Evolutionary conservation across 1,284 basidiomycete species (phyloP).

Genomic region (Heliocybe sulcata): DNA sequence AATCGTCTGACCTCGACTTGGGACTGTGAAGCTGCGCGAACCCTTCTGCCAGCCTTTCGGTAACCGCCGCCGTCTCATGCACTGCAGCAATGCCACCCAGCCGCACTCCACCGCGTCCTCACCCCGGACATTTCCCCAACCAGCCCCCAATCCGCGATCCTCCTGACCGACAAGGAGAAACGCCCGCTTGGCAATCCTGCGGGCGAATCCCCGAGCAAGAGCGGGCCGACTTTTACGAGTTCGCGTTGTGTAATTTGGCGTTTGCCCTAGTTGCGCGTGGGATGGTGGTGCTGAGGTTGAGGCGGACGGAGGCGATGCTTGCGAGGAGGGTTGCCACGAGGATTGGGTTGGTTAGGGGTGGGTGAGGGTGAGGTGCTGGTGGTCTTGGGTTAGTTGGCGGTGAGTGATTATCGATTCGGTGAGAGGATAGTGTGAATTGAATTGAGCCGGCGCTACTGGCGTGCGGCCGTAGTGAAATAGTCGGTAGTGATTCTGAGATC

Average conservation of each 20-base stretch:
- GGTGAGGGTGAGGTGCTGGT: not conserved
- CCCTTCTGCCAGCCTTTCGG: slow-evolving; percentile 91
- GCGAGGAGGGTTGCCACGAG: slow-evolving; percentile 78
- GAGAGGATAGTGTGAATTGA: too few relatives aligned
- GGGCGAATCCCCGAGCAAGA: slow-evolving; percentile 76
- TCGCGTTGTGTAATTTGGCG: slow-evolving; percentile 73
- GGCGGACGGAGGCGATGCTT: slow-evolving; percentile 61
- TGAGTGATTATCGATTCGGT: too few relatives aligned
- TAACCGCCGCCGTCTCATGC: slow-evolving; percentile 78
- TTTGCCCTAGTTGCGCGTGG: slow-evolving; percentile 62
- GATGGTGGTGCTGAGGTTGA: slow-evolving; percentile 61
- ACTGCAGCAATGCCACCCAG: slow-evolving; percentile 51
- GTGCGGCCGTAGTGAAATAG: too few relatives aligned
- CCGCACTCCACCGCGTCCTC: slow-evolving; percentile 9
- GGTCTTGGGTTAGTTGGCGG: not conserved
- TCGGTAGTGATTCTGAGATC: too few relatives aligned
- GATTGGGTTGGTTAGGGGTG: slow-evolving; percentile 51
- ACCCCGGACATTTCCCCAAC: slow-evolving; percentile 14
- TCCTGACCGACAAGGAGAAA: slow-evolving; percentile 44
- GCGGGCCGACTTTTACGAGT: slow-evolving; percentile 82
- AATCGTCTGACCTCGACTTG: slow-evolving; percentile 1
- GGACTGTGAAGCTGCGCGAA: slow-evolving; percentile 55
- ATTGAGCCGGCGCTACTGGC: too few relatives aligned
- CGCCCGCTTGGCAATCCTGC: slow-evolving; percentile 84
- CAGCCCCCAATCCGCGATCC: too few relatives aligned